Base-by-base conservation (phyloP, 1,139 yeast species). In the Protomyces pachydermus region DNA sequence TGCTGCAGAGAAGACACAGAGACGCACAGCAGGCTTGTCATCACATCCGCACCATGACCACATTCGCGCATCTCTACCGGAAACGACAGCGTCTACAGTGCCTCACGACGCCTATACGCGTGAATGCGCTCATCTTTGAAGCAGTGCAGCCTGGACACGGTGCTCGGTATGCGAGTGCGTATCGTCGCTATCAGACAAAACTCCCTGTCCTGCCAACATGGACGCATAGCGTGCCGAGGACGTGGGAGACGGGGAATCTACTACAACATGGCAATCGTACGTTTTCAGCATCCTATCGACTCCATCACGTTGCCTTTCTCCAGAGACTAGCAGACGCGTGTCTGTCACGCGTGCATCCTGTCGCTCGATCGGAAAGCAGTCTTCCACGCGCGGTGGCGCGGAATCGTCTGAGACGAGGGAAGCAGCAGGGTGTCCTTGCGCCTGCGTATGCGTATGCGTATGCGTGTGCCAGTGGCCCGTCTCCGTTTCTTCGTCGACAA, bases 351-450 rank as follows among this genome's bases (percentile, higher is more conserved):
- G 48, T 16, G 20, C 9, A 25, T 50, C 61, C 16, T 57, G 37
- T 51, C 50, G 28, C 6, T 50, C 61, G 6, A 28, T 12, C 37
- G 1, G 16, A 1, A 2, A 16, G 23, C 12, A 10, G 12, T 18
- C 23, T 37, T 8, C 23, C 42, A 16, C 42, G 10, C 20, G 45
- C 8, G 14, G 32, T 18, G 16, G 28, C 35, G 34, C 35, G 28
- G n/a, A 25, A 6, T 35, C 46, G 61, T 14, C n/a, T 14, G 10
- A 25, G 18, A 12, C 39, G 16, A 18, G 38, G 10, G 10, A 50
- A 38, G 55, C 51, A n/a, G 61, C 61, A 37, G 55, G 61, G 25
- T n/a, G 32, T 28, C 37, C 56, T 20, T 28, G 28, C 51, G 12
- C 52, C 25, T 18, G 51, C n/a, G 42, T 53, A 18, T 46, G 48